phyloP scores from a whole-genome alignment of 2,329 filamentous ascomycete genomes.

The Chaetomium sp. region DNA sequence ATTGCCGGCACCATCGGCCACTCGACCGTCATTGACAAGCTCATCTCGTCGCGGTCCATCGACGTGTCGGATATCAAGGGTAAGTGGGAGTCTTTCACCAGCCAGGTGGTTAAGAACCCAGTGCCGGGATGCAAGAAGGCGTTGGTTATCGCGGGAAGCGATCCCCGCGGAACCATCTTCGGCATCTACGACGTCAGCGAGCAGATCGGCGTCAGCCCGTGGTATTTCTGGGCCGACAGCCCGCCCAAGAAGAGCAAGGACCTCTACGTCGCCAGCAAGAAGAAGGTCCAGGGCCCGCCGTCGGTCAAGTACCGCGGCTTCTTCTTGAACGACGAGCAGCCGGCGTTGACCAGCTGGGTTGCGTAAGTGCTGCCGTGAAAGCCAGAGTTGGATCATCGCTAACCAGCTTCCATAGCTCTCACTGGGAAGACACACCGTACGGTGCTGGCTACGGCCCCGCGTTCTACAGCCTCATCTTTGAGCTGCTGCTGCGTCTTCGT shows the following conservation, averaged over 20 bases:
- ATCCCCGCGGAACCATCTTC: constrained; percentile 66
- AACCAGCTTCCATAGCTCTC: constrained; percentile 33
- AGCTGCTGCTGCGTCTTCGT: constrained; percentile 67
- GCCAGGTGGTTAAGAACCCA: constrained; percentile 59
- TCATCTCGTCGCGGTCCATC: constrained; percentile 58
- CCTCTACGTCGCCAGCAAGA: constrained; percentile 57
- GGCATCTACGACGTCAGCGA: constrained; percentile 72
- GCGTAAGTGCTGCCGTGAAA: constrained; percentile 34
- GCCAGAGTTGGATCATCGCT: neutral
- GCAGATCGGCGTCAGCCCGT: constrained; percentile 72
- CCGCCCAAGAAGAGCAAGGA: constrained; percentile 52
- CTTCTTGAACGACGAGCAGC: constrained; percentile 72
- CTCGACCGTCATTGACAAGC: constrained; percentile 61
- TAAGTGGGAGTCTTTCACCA: constrained; percentile 71
- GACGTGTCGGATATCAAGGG: constrained; percentile 60
- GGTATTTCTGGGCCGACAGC: constrained; percentile 70
- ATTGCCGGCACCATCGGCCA: constrained; percentile 70
- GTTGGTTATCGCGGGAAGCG: constrained; percentile 68
- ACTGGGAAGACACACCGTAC: constrained; percentile 48
- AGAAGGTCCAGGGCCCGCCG: constrained; percentile 60
- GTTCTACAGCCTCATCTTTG: constrained; percentile 71
- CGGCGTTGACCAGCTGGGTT: constrained; percentile 68
- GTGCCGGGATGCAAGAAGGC: constrained; percentile 58
- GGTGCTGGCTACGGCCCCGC: constrained; percentile 57
- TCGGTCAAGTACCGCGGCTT: constrained; percentile 69